phyloP scores from a whole-genome alignment of 352 stramenopile genomes.

The Aphanomyces invadans region DNA sequence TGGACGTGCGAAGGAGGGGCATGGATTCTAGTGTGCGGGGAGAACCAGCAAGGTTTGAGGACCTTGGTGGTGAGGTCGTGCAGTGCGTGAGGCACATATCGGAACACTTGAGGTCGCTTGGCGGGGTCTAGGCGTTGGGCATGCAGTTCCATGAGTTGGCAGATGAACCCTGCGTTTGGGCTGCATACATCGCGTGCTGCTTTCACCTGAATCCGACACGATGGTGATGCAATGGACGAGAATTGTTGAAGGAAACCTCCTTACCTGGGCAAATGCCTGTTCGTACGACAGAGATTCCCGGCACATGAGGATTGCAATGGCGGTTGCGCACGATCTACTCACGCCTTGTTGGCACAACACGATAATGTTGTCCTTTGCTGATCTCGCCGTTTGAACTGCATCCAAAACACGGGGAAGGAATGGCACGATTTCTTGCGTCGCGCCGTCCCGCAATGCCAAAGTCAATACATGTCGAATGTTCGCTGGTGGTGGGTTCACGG shows the following conservation, averaged over 20 bases:
- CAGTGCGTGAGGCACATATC: not conserved
- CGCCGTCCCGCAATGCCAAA: conserved; percentile 8
- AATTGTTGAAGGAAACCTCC: not conserved
- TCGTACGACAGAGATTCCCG: conserved; percentile 5
- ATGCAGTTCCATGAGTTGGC: conserved; percentile 14
- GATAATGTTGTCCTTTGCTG: not conserved
- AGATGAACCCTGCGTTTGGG: conserved; percentile 17
- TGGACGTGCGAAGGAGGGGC: not conserved
- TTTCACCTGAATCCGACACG: too few species aligned
- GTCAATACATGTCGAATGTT: not conserved
- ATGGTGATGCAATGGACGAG: not conserved
- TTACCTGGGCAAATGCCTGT: not conserved
- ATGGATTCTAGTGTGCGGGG: not conserved
- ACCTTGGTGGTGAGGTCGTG: not conserved
- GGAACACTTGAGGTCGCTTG: conserved; percentile 5
- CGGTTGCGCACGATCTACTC: conserved; percentile 1
- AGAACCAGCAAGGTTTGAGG: not conserved
- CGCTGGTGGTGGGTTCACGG: not conserved
- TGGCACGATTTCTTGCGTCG: conserved; percentile 4
- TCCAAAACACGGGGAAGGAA: conserved; percentile 13
- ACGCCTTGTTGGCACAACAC: conserved; percentile 15
- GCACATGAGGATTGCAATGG: conserved; percentile 17
- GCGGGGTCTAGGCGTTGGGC: not conserved
- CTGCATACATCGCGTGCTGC: conserved; percentile 6
- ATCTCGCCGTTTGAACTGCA: not conserved